These are phyloP conservation scores for Neurospora sp. DNA, from an alignment of 495 filamentous ascomycete species.

Conservation along the genomic window DNA sequence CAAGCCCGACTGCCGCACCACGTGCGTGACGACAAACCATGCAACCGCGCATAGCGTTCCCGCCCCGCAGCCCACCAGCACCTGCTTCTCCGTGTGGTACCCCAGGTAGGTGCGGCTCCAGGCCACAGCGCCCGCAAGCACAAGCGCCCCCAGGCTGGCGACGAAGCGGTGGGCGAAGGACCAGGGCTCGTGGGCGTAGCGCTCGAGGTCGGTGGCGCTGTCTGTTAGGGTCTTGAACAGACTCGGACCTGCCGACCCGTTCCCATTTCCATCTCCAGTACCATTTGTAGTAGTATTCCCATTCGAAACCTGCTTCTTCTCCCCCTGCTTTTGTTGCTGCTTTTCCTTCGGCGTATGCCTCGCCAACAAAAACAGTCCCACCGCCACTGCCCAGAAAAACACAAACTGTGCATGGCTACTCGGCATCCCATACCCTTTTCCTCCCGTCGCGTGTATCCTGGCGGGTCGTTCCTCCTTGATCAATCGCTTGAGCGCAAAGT, in stretches of 20 bases:
- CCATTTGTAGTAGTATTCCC: neutral
- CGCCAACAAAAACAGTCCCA: conserved; percentile 70
- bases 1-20: conserved; percentile 46
- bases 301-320: neutral
- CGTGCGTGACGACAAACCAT: conserved; percentile 68
- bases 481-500: conserved; percentile 77
- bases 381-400: conserved; percentile 73
- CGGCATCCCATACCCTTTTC: conserved; percentile 98
- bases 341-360: conserved; percentile 50
- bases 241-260: neutral
- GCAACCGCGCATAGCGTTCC: conserved; percentile 58
- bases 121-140: conserved; percentile 59
- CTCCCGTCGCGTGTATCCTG: conserved; percentile 54
- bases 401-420: conserved; percentile 94
- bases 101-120: conserved; percentile 78
- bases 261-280: neutral
- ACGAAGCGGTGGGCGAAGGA: conserved; percentile 45
- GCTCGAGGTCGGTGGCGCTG: conserved; percentile 12
- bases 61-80: conserved; percentile 64
- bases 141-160: conserved; percentile 46
- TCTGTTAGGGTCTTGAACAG: conserved; percentile 9
- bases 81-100: conserved; percentile 87
- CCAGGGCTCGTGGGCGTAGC: conserved; percentile 38
- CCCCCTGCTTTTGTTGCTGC: neutral
- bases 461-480: conserved; percentile 86